Evolutionary conservation across 2,329 filamentous ascomycete species (phyloP), one percentile per base, ranked within the genome.

Genomic region (Pezicula rhizophila): DNA sequence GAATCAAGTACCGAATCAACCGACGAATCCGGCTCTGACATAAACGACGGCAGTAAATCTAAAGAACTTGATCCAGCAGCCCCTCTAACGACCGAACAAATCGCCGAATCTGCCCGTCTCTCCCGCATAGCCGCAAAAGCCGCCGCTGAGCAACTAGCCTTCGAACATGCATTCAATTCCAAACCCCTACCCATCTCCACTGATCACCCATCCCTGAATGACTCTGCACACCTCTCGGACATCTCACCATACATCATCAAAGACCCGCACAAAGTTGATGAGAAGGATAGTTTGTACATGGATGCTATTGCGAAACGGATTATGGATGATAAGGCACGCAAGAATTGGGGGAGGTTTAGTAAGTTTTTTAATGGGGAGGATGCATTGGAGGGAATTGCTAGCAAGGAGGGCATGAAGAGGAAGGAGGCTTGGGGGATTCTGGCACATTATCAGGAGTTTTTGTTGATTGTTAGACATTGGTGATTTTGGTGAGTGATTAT

Each of bases 291-390:
- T 1, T 76, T 87, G 15, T 95, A 84, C 60, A 70, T 85, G 11
- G 74, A 74, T n/a, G 78, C 79, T 35, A 81, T 84, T 48, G 76
- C 70, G 6, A 69, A 69, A 42, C 71, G 79, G 8, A 71, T 84
- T 40, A 54, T 38, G 4, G 61, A 61, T 39, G 53, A 56, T 8
- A 79, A 82, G 50, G 67, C 87, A 12, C 75, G 79, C 38, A 77
- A 80, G 49, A 77, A 79, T 42, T 95, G 90, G 86, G 79, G 81
- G 2, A 72, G 77, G 40, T 82, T 96, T 58, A 78, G 84, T 60
- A 89, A 87, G 66, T 93, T 96, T 66, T 89, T 97, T 59, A 91
- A 97, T 65, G 93, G 93, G 1, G 79, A 77, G 49, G 84, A 86
- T 62, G 85, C 91, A 2, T 74, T 97, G 51, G 93, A 99, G 70